Evolutionary conservation across 352 stramenopile species (phyloP), one percentile per base, ranked within the genome.

Genomic region (Phytopythium kandeliae): DNA sequence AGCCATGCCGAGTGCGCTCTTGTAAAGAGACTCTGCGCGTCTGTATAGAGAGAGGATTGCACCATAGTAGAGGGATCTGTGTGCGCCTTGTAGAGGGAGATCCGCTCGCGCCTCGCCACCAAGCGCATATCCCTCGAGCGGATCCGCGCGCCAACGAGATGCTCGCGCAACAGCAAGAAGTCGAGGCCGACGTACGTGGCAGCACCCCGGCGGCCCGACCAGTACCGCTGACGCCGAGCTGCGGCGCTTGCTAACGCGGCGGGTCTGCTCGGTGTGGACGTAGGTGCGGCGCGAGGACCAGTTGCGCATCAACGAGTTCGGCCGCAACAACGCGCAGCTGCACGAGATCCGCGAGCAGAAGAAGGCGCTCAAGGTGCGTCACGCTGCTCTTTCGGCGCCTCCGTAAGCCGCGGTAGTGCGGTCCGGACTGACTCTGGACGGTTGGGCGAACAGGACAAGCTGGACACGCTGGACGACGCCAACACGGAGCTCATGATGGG

Each of bases 401-500:
- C 28, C 28, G 28, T 4, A 10, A 4, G 28, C 28, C 9, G 48
- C 19, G 17, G 21, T 36, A 0, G 30, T 12, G 30, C 11, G 19
- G 4, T 11, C 30, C 7, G 25, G n/a, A 8, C 43, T 55, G 11
- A 40, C 35, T 5, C 34, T 17, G 13, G 7, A 43, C 38, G 28
- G 22, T 28, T 13, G 22, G 8, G 12, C 35, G 4, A 10, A 17
- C 34, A 97, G 86, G 95, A 97, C 78, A 88, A 95, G 40, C 59
- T 98, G 36, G 95, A 99, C 67, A 95, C 94, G 54, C 69, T 98
- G 47, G 95, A 98, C 59, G 96, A 99, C 70, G 96, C 96, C 41
- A 97, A 87, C 45, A 98, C 96, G 54, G 96, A 99, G 81, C 81
- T 99, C 35, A 98, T 98, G 95, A 98, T 98, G 91, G 82, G 79